These are phyloP conservation scores for Zygoascus sp. DNA, from an alignment of 1,139 yeast genomes.

Conservation along the genomic window DNA sequence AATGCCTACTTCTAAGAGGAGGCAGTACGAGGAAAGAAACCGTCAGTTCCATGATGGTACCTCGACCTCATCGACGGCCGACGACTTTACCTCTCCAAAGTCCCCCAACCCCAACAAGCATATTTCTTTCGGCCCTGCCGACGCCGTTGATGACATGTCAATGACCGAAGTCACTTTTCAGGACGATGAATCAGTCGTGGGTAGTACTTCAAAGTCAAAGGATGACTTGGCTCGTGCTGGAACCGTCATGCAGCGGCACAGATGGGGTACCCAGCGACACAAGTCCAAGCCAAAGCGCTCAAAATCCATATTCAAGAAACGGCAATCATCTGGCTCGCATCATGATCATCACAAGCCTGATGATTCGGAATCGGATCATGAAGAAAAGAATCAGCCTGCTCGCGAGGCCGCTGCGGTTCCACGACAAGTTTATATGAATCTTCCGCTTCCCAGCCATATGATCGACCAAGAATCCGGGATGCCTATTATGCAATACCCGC, in stretches of 20 bases:
- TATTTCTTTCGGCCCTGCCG: conserved; percentile 2
- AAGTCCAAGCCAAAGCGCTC: conserved; percentile 56
- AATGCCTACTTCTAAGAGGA: conserved; percentile 2
- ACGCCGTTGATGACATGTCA: conserved; percentile 2
- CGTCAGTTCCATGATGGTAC: conserved; percentile 6
- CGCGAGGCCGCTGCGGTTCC: background rate
- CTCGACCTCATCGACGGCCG: conserved; percentile 10
- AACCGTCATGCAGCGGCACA: conserved; percentile 58
- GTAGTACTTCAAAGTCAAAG: background rate
- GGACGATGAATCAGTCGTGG: conserved; percentile 5
- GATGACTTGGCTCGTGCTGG: conserved; percentile 22
- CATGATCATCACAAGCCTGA: conserved; percentile 7
- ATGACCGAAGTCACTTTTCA: conserved; percentile 10
- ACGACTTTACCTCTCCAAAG: conserved; percentile 1
- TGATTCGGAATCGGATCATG: conserved; percentile 8
- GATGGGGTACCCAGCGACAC: conserved; percentile 90
- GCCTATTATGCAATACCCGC: conserved; percentile 57
- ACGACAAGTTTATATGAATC: conserved; percentile 50
- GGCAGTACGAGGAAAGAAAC: background rate
- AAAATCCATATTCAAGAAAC: conserved; percentile 23
- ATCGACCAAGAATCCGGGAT: conserved; percentile 55
- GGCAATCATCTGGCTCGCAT: conserved; percentile 1
- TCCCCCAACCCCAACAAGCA: conserved; percentile 4
- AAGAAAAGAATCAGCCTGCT: background rate
- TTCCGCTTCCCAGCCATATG: conserved; percentile 59